These are phyloP conservation scores for Nannizzia gypsea DNA, from an alignment of 2,329 filamentous ascomycete genomes.

Conservation along the genomic window DNA sequence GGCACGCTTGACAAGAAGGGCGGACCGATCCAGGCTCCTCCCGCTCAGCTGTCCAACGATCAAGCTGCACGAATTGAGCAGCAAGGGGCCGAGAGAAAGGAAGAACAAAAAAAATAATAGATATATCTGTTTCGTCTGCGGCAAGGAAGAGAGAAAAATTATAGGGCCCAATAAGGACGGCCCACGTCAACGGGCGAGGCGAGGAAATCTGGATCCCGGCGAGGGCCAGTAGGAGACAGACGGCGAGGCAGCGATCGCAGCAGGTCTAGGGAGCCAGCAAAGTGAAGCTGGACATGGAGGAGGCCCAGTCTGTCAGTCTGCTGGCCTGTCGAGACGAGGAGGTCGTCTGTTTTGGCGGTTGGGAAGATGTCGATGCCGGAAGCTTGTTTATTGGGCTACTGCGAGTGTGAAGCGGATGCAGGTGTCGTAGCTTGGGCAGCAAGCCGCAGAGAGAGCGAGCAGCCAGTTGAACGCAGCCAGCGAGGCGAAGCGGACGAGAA, in stretches of 20 bases:
- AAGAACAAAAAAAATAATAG: background rate
- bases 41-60: slow-evolving; percentile 4
- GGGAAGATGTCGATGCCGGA: background rate
- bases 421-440: slow-evolving; percentile 1
- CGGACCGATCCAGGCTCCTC: slow-evolving; percentile 10
- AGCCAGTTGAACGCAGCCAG: background rate
- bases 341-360: background rate
- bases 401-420: slow-evolving; percentile 1
- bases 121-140: background rate
- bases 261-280: slow-evolving; percentile 8
- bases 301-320: background rate
- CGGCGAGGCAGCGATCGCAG: slow-evolving; percentile 7
- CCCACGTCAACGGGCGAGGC: slow-evolving; percentile 13
- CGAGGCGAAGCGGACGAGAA: background rate
- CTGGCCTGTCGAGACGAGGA: too few species aligned
- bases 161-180: slow-evolving; percentile 13
- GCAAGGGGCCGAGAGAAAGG: slow-evolving; percentile 8
- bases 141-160: slow-evolving; percentile 4
- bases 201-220: background rate
- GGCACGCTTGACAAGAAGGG: slow-evolving; percentile 3
- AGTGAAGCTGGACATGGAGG: slow-evolving; percentile 3
- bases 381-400: slow-evolving; percentile 1
- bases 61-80: slow-evolving; percentile 6
- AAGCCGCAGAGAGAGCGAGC: background rate
- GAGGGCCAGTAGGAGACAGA: slow-evolving; percentile 5